Conservation (phyloP, 768 basidiomycete genomes). For the Panaeolus cyanescens region DNA sequence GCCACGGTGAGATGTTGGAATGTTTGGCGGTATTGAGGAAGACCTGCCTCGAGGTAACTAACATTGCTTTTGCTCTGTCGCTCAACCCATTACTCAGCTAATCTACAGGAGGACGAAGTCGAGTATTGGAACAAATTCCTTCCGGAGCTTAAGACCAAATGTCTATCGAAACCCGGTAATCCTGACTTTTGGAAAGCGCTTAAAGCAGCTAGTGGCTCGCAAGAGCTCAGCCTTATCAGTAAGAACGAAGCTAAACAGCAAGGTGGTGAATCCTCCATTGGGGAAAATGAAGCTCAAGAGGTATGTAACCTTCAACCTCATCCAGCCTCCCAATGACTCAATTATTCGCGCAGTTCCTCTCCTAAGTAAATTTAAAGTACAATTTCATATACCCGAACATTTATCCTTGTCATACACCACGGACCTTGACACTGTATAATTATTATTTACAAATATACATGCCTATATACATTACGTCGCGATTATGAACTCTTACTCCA, state of each 20-base stretch:
- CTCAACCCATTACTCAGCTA: neutral
- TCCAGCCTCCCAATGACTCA: neutral
- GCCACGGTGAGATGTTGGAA: slow-evolving; percentile 69
- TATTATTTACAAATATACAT: neutral
- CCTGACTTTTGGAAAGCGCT: slow-evolving; percentile 67
- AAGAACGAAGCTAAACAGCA: slow-evolving; percentile 59
- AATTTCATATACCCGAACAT: neutral
- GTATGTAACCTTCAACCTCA: slow-evolving; percentile 33
- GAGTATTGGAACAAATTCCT: slow-evolving; percentile 83
- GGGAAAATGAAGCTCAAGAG: slow-evolving; percentile 54
- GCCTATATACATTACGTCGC: neutral
- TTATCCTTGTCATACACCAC: neutral
- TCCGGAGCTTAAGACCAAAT: slow-evolving; percentile 55
- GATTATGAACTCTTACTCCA: slow-evolving; percentile 57
- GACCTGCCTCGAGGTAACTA: slow-evolving; percentile 58
- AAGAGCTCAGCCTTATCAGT: slow-evolving; percentile 61
- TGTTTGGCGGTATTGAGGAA: slow-evolving; percentile 72
- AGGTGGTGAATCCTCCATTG: slow-evolving; percentile 58
- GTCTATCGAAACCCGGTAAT: slow-evolving; percentile 59
- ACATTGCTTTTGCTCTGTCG: neutral
- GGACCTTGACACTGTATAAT: neutral
- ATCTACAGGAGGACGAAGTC: slow-evolving; percentile 73
- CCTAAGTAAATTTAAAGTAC: neutral
- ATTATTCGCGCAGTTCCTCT: slow-evolving; percentile 4
- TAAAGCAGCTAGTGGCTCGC: slow-evolving; percentile 47